Percentiles rank a stretch among this genome's conserved stretches.
Evolutionary conservation across 345 rosid genomes (phyloP).

Genomic region (Limnanthes douglasii): DNA sequence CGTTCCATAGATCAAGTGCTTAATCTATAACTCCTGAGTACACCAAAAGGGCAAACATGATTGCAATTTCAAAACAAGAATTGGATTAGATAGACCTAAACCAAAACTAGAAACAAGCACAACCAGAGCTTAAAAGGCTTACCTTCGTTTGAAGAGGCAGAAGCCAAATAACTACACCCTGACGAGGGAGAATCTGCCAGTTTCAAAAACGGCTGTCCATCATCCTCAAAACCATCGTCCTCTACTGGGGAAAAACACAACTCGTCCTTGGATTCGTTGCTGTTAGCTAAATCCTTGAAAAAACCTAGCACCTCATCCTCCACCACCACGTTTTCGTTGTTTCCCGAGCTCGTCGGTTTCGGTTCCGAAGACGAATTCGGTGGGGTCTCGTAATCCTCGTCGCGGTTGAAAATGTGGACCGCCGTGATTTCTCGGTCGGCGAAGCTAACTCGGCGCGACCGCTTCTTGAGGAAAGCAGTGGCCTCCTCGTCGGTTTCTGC

Average conservation of each 20-base stretch:
- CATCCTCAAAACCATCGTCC: constrained; percentile 17
- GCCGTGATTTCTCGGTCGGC: constrained; percentile 91
- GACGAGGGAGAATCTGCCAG: constrained; percentile 69
- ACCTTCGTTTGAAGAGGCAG: constrained; percentile 74
- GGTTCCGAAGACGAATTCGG: constrained; percentile 23
- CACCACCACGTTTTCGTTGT: constrained; percentile 12
- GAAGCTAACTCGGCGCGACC: constrained; percentile 88
- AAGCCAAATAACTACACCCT: constrained; percentile 51
- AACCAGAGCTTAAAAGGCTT: constrained; percentile 3
- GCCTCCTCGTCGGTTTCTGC: constrained; percentile 67
- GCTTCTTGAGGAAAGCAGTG: constrained; percentile 43
- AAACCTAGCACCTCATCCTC: constrained; percentile 26
- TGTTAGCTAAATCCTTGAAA: constrained; percentile 42
- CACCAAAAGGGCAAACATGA: too few relatives aligned
- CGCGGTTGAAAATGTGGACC: constrained; percentile 78
- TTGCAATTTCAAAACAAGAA: constrained; percentile 4
- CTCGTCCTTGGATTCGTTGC: constrained; percentile 29
- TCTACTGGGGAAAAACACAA: constrained; percentile 9
- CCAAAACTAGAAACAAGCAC: background rate
- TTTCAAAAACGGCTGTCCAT: constrained; percentile 39
- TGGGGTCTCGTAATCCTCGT: constrained; percentile 77
- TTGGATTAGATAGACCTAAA: background rate
- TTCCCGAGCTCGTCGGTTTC: constrained; percentile 10
- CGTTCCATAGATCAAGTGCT: too few relatives aligned
- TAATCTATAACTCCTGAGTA: too few relatives aligned